These are phyloP conservation scores for Aspergillus saccharolyticus DNA, from an alignment of 495 filamentous ascomycete species.

Conservation along the genomic window DNA sequence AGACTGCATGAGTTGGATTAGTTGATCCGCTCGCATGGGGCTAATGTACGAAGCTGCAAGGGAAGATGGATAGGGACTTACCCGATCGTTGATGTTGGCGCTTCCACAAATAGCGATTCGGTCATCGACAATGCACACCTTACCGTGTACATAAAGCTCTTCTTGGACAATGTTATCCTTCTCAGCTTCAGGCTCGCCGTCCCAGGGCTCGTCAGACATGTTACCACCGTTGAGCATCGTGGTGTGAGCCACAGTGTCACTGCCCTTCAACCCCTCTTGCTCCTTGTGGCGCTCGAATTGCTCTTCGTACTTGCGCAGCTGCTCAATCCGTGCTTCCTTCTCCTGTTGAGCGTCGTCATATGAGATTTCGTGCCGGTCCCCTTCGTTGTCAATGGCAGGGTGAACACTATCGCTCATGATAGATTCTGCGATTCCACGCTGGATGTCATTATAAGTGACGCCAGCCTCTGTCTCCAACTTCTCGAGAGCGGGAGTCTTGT, in stretches of 20 bases:
- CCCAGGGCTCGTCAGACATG: slow-evolving; percentile 66
- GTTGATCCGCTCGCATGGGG: neutral
- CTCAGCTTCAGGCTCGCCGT: slow-evolving; percentile 66
- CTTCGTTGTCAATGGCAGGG: slow-evolving; percentile 49
- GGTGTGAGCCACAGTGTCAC: slow-evolving; percentile 69
- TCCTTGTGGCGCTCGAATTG: slow-evolving; percentile 38
- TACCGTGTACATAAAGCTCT: slow-evolving; percentile 89
- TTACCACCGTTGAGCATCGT: slow-evolving; percentile 70
- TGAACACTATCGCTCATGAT: slow-evolving; percentile 75
- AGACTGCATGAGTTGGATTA: slow-evolving; percentile 38
- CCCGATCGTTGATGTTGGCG: slow-evolving; percentile 88
- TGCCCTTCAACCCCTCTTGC: slow-evolving; percentile 37
- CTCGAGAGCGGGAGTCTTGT: slow-evolving; percentile 64
- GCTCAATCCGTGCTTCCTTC: slow-evolving; percentile 43
- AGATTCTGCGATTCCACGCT: slow-evolving; percentile 78
- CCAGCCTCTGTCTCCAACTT: slow-evolving; percentile 72
- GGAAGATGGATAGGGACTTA: slow-evolving; percentile 26
- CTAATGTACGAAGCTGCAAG: neutral
- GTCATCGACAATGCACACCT: slow-evolving; percentile 84
- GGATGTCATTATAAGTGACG: slow-evolving; percentile 76
- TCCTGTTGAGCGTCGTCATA: slow-evolving; percentile 32
- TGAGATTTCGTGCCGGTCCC: slow-evolving; percentile 37
- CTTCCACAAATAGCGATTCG: slow-evolving; percentile 76
- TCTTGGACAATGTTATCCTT: slow-evolving; percentile 87
- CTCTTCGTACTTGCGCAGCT: slow-evolving; percentile 62